These are phyloP conservation scores for Linanthus parryae DNA, from an alignment of 148 eudicot species.

Conservation along the genomic window DNA sequence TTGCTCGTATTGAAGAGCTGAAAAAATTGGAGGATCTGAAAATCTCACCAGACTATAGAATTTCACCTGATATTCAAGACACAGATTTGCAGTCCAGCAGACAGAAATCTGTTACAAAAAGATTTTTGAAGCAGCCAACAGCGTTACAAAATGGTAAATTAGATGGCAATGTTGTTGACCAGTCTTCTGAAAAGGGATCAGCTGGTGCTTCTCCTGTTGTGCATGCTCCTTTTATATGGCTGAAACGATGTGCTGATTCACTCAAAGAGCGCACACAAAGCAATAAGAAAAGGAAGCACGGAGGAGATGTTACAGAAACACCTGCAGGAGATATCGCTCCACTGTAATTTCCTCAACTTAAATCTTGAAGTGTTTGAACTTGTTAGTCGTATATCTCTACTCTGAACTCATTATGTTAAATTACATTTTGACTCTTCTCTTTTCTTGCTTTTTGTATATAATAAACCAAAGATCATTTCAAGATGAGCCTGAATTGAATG, in stretches of 20 bases:
- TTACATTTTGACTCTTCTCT: neutral
- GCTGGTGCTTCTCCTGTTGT: conserved; percentile 39
- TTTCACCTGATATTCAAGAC: conserved; percentile 28
- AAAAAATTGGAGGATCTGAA: conserved; percentile 66
- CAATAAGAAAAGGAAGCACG: conserved; percentile 57
- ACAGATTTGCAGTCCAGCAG: conserved; percentile 19
- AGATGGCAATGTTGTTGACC: conserved; percentile 16
- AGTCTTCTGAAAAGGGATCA: conserved; percentile 14
- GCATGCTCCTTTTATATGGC: conserved; percentile 60
- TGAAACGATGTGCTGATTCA: conserved; percentile 59
- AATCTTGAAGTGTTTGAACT: neutral
- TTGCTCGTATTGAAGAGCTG: conserved; percentile 62
- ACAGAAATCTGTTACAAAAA: conserved; percentile 18
- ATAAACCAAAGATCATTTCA: conserved; percentile 10
- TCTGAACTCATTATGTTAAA: neutral
- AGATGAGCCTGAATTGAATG: conserved; percentile 20
- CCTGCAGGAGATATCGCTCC: conserved; percentile 14
- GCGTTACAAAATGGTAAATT: conserved; percentile 20
- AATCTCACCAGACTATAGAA: conserved; percentile 35
- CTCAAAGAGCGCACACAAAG: conserved; percentile 33
- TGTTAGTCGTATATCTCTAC: neutral
- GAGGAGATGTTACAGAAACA: conserved; percentile 17
- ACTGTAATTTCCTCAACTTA: conserved; percentile 16
- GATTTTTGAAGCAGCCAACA: conserved; percentile 26
- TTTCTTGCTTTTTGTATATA: conserved; percentile 7